Percentiles rank a stretch among this genome's conserved stretches.
Evolutionary conservation across 2,329 filamentous ascomycete genomes (phyloP).

Genomic region (Kalaharituber pfeilii): DNA sequence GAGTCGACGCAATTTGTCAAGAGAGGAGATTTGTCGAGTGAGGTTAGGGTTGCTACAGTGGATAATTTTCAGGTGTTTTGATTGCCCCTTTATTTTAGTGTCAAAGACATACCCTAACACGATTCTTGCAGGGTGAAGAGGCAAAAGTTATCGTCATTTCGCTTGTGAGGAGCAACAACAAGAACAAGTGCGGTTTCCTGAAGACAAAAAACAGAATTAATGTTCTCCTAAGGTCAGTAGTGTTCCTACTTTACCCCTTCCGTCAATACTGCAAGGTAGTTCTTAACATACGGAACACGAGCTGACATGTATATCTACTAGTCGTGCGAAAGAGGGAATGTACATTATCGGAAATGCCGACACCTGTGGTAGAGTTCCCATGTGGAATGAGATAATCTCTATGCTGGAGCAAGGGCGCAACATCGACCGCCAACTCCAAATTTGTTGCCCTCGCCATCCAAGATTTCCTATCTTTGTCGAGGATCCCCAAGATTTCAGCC

Average conservation of each 20-base stretch:
- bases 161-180: slow-evolving; percentile 49
- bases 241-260: too few relatives aligned
- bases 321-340: slow-evolving; percentile 50
- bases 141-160: slow-evolving; percentile 53
- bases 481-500: slow-evolving; percentile 40
- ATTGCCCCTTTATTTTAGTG: neutral
- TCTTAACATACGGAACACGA: too few relatives aligned
- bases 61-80: slow-evolving; percentile 19
- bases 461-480: slow-evolving; percentile 35
- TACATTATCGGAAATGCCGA: slow-evolving; percentile 50
- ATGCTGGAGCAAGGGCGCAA: slow-evolving; percentile 34
- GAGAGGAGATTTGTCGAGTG: slow-evolving; percentile 21
- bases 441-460: slow-evolving; percentile 45
- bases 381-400: slow-evolving; percentile 21
- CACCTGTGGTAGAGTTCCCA: slow-evolving; percentile 27
- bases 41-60: slow-evolving; percentile 24
- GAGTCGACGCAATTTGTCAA: slow-evolving; percentile 15
- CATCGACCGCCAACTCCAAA: slow-evolving; percentile 35
- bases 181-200: slow-evolving; percentile 36
- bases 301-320: too few relatives aligned
- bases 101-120: slow-evolving; percentile 6
- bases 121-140: slow-evolving; percentile 58
- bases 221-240: slow-evolving; percentile 18
- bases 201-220: slow-evolving; percentile 23
- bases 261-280: too few relatives aligned